Evolutionary conservation across 306 rosid genomes (phyloP), one percentile per base, ranked within the genome.

Genomic region (Rosa lucieae): DNA sequence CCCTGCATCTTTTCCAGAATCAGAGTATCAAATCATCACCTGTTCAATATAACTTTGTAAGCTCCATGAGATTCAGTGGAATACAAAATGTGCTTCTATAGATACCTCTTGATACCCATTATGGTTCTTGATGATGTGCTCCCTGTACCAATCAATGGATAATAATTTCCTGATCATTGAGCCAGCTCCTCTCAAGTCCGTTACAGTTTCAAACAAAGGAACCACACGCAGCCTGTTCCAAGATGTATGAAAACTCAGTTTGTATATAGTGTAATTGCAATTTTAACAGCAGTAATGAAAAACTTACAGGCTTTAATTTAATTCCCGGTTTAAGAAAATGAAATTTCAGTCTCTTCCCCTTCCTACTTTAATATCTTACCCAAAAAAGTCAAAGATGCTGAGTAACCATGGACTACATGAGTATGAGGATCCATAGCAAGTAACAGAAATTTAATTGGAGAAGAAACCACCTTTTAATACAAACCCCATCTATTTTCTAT

Each of bases 11-110:
- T 26, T 26, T 26, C 98, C 97, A 78, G 98, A 94, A 87, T 94
- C 97, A 75, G 98, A 94, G 83, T 92, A 94, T 63, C 98, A 94
- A 71, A 94, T 97, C 98, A 94, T 94, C 71, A 94, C 97, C 98
- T 94, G 89, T 79, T 76, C 73, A 79, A 43, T 82, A 67, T 73
- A 85, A 74, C 75, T 68, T 75, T 23, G 49, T 49, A 72, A 58
- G 76, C 70, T 44, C 77, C 77, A 39, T 3, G 70, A 74, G 79
- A 82, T 80, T 61, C 75, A 69, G 62, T 52, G 44, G 40, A 65
- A 35, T 59, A 37, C 52, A 47, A 47, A 67, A 51, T 51, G 77
- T 67, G 72, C 18, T 35, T 72, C 44, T 52, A 49, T 32, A 47
- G 79, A 52, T 81, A 94, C 98, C 98, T 94, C 98, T 86, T 94